These are phyloP conservation scores for Silene conica DNA, from an alignment of 148 eudicot species.

Conservation along the genomic window DNA sequence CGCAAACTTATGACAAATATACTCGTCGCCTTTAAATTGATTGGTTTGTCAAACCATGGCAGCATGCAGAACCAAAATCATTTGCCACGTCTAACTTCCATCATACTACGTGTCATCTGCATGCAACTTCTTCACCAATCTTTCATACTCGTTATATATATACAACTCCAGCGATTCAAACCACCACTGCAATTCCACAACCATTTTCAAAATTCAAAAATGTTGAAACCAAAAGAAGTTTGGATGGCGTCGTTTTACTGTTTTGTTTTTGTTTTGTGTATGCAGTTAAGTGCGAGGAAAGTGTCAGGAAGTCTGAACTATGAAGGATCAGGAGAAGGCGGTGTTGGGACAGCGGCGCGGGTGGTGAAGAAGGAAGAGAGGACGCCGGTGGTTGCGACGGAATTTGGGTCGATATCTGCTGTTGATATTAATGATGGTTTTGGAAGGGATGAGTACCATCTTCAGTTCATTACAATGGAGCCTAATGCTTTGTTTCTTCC, in stretches of 20 bases:
- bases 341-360: slow-evolving; percentile 24
- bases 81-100: slow-evolving; percentile 27
- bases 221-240: slow-evolving; percentile 8
- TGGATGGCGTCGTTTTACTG: not conserved
- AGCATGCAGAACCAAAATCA: not conserved
- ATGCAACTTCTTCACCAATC: slow-evolving; percentile 27
- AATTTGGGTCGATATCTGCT: slow-evolving; percentile 53
- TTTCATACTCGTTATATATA: not conserved
- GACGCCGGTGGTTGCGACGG: slow-evolving; percentile 38
- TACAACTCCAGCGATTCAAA: no score
- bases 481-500: slow-evolving; percentile 79
- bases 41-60: slow-evolving; percentile 3
- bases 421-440: slow-evolving; percentile 39
- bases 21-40: no score
- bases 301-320: slow-evolving; percentile 10
- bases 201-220: not conserved
- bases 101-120: slow-evolving; percentile 40
- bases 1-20: no score
- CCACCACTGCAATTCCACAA: no score
- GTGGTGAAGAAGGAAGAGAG: slow-evolving; percentile 49
- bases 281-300: not conserved
- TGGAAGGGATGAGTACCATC: slow-evolving; percentile 41
- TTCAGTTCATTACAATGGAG: slow-evolving; percentile 76
- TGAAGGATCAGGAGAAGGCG: not conserved
- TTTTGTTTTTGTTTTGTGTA: not conserved